A percentile compares a stretch with the other conserved stretches of the same genome.
Conservation (phyloP, 805 yeast species). For the Wickerhamiella galacta region DNA sequence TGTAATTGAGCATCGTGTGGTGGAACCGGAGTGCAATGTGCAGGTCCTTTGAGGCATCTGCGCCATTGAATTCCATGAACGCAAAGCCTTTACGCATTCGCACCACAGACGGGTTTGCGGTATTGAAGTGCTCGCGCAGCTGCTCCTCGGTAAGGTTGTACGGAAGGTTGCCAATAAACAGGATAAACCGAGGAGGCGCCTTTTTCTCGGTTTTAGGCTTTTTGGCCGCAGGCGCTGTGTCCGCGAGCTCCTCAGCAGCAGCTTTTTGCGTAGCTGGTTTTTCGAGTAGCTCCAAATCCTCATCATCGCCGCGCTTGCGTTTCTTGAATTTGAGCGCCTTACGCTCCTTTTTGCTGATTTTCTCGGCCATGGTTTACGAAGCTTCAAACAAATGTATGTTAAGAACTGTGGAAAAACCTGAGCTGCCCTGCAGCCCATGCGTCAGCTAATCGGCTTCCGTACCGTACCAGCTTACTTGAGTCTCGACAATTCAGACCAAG, state of each 20-base stretch:
- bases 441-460: no score
- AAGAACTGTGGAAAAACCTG: no score
- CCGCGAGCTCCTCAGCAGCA: constrained; percentile 20
- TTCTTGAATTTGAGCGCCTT: constrained; percentile 18
- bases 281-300: constrained; percentile 11
- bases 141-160: constrained; percentile 48
- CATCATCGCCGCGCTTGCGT: constrained; percentile 31
- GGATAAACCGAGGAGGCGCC: constrained; percentile 57
- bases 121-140: constrained; percentile 53
- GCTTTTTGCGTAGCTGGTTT: constrained; percentile 13
- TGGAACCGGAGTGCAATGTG: constrained; percentile 75
- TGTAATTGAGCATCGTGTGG: constrained; percentile 46
- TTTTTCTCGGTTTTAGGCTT: constrained; percentile 48
- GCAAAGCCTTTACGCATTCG: constrained; percentile 88
- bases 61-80: constrained; percentile 62
- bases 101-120: constrained; percentile 48
- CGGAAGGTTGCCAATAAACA: constrained; percentile 86
- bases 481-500: no score
- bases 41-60: constrained; percentile 60
- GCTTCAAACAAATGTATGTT: no score
- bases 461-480: no score
- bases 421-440: no score
- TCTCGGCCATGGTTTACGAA: no score
- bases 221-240: constrained; percentile 20
- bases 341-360: constrained; percentile 18